These are phyloP conservation scores for Boletus semigastroideus DNA, from an alignment of 1,284 basidiomycete genomes.

Conservation along the genomic window DNA sequence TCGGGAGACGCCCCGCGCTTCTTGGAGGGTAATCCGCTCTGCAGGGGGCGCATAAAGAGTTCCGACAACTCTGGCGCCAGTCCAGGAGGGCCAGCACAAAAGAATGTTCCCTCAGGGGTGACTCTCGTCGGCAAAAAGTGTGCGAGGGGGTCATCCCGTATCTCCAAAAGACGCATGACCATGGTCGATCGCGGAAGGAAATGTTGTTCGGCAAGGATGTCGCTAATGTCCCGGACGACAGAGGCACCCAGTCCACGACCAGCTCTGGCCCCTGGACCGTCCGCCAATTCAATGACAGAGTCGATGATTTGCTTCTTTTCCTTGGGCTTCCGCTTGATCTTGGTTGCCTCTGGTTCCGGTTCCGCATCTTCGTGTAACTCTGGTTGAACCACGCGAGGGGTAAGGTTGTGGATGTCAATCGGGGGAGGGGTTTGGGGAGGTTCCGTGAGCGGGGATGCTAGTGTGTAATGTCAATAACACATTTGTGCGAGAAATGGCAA, in stretches of 20 bases:
- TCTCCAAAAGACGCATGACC: slow-evolving; percentile 79
- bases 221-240: slow-evolving; percentile 64
- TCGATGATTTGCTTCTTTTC: slow-evolving; percentile 83
- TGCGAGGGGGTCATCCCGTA: slow-evolving; percentile 80
- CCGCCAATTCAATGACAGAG: slow-evolving; percentile 79
- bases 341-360: slow-evolving; percentile 33
- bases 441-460: slow-evolving; percentile 74
- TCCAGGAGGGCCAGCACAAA: slow-evolving; percentile 81
- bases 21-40: slow-evolving; percentile 45
- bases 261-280: slow-evolving; percentile 62
- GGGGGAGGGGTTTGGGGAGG: slow-evolving; percentile 69
- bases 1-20: slow-evolving; percentile 55
- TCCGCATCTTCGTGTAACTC: slow-evolving; percentile 40
- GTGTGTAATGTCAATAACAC: slow-evolving; percentile 6
- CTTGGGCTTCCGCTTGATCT: slow-evolving; percentile 54
- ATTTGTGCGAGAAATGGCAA: not conserved
- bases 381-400: slow-evolving; percentile 43
- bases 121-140: slow-evolving; percentile 83
- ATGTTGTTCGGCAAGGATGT: slow-evolving; percentile 75
- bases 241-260: slow-evolving; percentile 54
- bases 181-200: slow-evolving; percentile 83
- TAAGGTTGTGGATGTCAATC: slow-evolving; percentile 42
- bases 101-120: slow-evolving; percentile 68
- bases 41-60: slow-evolving; percentile 81
- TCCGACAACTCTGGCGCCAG: slow-evolving; percentile 78